Percentiles rank a stretch among this genome's conserved stretches.
Evolutionary conservation across 1,139 yeast species (phyloP).

Genomic region (Blastobotrys buckinghamii): DNA sequence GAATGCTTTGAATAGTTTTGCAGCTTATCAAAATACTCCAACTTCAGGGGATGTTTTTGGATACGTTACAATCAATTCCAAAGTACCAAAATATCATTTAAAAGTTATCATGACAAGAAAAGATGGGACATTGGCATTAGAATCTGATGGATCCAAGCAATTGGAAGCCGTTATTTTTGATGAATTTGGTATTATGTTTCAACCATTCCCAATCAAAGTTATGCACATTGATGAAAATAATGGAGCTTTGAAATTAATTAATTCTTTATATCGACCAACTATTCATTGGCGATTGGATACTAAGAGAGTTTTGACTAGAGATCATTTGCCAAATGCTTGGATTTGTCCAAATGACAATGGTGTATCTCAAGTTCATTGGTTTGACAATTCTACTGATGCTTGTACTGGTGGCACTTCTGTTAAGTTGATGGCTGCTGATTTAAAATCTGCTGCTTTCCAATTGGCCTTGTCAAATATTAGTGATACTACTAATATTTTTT

Average conservation of each 20-base stretch:
- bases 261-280: constrained; percentile 19
- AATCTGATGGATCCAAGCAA: constrained; percentile 15
- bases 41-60: constrained; percentile 27
- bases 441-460: neutral
- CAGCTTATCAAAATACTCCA: neutral
- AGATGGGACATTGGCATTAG: constrained; percentile 24
- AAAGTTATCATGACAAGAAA: constrained; percentile 22
- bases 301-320: constrained; percentile 8
- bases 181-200: constrained; percentile 25
- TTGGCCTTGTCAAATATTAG: no score
- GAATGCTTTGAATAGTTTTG: neutral
- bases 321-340: constrained; percentile 9
- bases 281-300: constrained; percentile 19
- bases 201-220: constrained; percentile 26
- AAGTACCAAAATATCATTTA: constrained; percentile 15
- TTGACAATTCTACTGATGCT: neutral
- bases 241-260: constrained; percentile 14
- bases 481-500: no score
- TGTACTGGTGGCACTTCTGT: constrained; percentile 6
- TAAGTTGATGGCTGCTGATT: constrained; percentile 7
- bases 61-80: constrained; percentile 18
- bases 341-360: constrained; percentile 14
- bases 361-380: neutral
- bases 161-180: constrained; percentile 24
- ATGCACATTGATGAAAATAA: constrained; percentile 20